phyloP scores from a whole-genome alignment of 2,329 filamentous ascomycete species.

The Teratosphaeria zuluensis region DNA sequence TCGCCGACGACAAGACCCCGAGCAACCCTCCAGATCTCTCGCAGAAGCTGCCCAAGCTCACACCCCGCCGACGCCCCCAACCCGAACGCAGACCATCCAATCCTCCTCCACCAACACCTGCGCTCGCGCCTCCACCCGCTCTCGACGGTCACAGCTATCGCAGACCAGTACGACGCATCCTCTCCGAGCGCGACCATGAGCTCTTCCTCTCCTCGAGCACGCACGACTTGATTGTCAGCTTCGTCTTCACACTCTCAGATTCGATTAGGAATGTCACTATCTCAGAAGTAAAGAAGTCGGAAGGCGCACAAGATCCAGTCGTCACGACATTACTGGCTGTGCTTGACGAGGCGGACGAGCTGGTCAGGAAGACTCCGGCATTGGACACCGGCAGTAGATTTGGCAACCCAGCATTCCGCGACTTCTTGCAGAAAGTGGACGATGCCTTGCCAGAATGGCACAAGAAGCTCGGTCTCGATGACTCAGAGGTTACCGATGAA shows the following conservation, averaged over 20 bases:
- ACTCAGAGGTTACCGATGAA: slow-evolving; percentile 53
- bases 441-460: slow-evolving; percentile 52
- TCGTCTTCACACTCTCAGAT: slow-evolving; percentile 79
- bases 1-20: background rate
- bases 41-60: slow-evolving; percentile 55
- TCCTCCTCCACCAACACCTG: slow-evolving; percentile 66
- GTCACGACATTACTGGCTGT: slow-evolving; percentile 59
- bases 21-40: slow-evolving; percentile 38
- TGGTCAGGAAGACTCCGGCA: slow-evolving; percentile 63
- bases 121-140: slow-evolving; percentile 55
- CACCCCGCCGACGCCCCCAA: slow-evolving; percentile 50
- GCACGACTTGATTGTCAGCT: slow-evolving; percentile 66
- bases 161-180: slow-evolving; percentile 65
- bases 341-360: slow-evolving; percentile 56
- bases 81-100: slow-evolving; percentile 27
- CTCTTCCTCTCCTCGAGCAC: slow-evolving; percentile 71
- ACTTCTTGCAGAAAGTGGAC: slow-evolving; percentile 61
- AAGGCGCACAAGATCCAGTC: slow-evolving; percentile 44
- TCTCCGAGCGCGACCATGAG: slow-evolving; percentile 70
- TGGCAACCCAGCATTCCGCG: slow-evolving; percentile 84
- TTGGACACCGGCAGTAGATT: slow-evolving; percentile 87
- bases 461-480: slow-evolving; percentile 44
- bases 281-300: slow-evolving; percentile 48
- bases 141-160: slow-evolving; percentile 49
- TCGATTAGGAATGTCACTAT: slow-evolving; percentile 62